Base-by-base conservation (phyloP, 1,284 basidiomycete species). In the Cutaneotrichosporon sp. region DNA sequence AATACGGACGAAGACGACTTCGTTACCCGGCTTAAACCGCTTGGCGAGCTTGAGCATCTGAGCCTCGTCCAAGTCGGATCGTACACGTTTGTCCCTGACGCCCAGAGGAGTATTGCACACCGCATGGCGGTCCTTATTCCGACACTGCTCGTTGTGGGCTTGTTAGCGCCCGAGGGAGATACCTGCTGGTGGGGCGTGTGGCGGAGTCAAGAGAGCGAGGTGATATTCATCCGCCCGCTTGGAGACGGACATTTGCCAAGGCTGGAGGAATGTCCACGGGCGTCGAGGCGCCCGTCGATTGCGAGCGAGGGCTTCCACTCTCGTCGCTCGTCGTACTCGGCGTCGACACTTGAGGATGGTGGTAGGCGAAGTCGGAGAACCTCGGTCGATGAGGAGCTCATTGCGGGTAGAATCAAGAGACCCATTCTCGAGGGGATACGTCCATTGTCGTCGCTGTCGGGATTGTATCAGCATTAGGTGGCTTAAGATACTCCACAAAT, bases 141-240 rank as follows among this genome's bases (percentile, higher is more conserved):
- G 0, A 51, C 59, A 0, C 61, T 72, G 4, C 55, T 69, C 5
- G 61, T 67, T n/a, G 51, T 70, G 26, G 69, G 68, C 3, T 53
- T 70, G 29, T 46, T 68, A n/a, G 65, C 63, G 4, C 60, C 63
- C 25, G 64, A 68, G 38, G 66, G 62, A 5, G 65, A 69, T 35
- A 70, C 69, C 1, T 57, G 49, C 24, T 71, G 71, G 69, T 70
- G 66, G 63, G 69, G 64, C 7, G 61, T 69, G 26, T 70, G 69
- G 68, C 50, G 69, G 5, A 33, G 49, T 19, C 35, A 45, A 4
- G 29, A 44, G 14, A 14, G 29, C 29, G 38, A 41, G 4, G n/a
- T n/a, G n/a, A 17, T 34, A 1, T 25, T 24, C 37, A 27, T 48
- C 26, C 25, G 27, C 11, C 46, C 46, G 17, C n/a, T 48, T 12